Conservation (phyloP, 345 rosid species). For the Erodium maritimum region DNA sequence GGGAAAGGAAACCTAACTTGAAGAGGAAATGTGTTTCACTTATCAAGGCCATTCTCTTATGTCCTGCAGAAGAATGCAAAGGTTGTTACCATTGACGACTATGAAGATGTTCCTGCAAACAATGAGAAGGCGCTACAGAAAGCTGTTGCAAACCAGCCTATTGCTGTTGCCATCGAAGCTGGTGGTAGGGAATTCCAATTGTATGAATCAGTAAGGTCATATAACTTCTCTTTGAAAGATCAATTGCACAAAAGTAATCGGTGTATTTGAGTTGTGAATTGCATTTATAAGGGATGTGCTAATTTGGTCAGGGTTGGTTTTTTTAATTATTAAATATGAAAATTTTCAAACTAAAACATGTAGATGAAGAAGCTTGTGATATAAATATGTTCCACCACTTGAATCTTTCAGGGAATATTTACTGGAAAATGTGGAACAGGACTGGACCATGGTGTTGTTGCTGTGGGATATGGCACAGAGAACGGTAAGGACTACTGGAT, state of each 20-base stretch:
- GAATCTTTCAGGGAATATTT: slow-evolving; percentile 57
- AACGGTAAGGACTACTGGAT: slow-evolving; percentile 67
- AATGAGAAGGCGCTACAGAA: slow-evolving; percentile 47
- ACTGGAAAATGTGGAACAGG: slow-evolving; percentile 66
- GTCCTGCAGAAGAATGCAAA: slow-evolving; percentile 62
- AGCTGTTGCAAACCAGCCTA: slow-evolving; percentile 75
- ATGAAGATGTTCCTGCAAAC: slow-evolving; percentile 70
- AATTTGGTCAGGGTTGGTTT: too few relatives aligned
- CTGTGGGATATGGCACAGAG: slow-evolving; percentile 82
- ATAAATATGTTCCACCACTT: neutral
- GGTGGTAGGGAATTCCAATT: slow-evolving; percentile 74
- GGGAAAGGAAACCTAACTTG: too few relatives aligned
- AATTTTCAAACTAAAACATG: too few relatives aligned
- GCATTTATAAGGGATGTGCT: too few relatives aligned
- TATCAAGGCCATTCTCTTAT: neutral
- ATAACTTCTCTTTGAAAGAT: slow-evolving; percentile 1
- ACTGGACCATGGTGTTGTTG: slow-evolving; percentile 81
- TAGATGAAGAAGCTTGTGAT: too few relatives aligned
- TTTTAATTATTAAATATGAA: too few relatives aligned
- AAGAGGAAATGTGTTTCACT: neutral
- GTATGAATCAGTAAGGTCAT: slow-evolving; percentile 42
- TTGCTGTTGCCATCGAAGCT: slow-evolving; percentile 75
- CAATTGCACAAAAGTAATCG: too few relatives aligned
- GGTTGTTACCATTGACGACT: slow-evolving; percentile 58
- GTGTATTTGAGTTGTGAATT: too few relatives aligned